Conservation (phyloP, 495 filamentous ascomycete genomes). For the Lophiotrema nucula region DNA sequence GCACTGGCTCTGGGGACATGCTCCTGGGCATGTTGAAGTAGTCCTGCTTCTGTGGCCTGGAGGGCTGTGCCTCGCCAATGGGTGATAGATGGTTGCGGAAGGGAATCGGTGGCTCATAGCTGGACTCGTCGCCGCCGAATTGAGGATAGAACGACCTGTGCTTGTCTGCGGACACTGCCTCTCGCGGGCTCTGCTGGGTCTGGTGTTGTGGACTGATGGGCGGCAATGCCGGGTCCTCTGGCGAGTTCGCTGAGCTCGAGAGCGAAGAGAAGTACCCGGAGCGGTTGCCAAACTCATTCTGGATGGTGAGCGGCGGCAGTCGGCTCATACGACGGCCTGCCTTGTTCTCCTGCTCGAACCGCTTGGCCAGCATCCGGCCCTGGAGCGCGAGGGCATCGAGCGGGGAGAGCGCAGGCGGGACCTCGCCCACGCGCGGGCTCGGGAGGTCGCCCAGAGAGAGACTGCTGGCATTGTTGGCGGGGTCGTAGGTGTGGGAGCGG, state of each 20-base stretch:
- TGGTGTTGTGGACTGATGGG: constrained; percentile 25
- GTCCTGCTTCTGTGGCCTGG: constrained; percentile 28
- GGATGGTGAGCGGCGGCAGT: constrained; percentile 76
- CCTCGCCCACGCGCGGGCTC: constrained; percentile 60
- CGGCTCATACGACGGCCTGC: constrained; percentile 76
- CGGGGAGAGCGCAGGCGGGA: constrained; percentile 87
- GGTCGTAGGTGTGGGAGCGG: constrained; percentile 27
- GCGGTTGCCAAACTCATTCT: constrained; percentile 68
- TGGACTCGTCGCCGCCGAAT: constrained; percentile 16
- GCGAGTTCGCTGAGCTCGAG: constrained; percentile 38
- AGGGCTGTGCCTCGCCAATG: constrained; percentile 37
- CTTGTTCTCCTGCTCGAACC: constrained; percentile 71
- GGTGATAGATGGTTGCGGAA: constrained; percentile 25
- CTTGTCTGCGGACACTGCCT: constrained; percentile 19
- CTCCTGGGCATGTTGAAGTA: constrained; percentile 49
- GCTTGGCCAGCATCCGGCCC: constrained; percentile 79
- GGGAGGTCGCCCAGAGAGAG: constrained; percentile 36
- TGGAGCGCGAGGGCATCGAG: constrained; percentile 92
- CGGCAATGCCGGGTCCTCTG: constrained; percentile 30
- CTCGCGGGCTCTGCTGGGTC: constrained; percentile 6
- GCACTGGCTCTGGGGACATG: constrained; percentile 51
- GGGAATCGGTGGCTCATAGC: constrained; percentile 22
- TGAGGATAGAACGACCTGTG: constrained; percentile 32
- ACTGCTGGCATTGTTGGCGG: constrained; percentile 10
- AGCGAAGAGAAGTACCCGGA: constrained; percentile 72